A percentile compares a stretch with the other conserved stretches of the same genome.
These are phyloP conservation scores for Coemansia sp. DNA, from an alignment of 192 early-diverging fungal species.

Conservation along the genomic window DNA sequence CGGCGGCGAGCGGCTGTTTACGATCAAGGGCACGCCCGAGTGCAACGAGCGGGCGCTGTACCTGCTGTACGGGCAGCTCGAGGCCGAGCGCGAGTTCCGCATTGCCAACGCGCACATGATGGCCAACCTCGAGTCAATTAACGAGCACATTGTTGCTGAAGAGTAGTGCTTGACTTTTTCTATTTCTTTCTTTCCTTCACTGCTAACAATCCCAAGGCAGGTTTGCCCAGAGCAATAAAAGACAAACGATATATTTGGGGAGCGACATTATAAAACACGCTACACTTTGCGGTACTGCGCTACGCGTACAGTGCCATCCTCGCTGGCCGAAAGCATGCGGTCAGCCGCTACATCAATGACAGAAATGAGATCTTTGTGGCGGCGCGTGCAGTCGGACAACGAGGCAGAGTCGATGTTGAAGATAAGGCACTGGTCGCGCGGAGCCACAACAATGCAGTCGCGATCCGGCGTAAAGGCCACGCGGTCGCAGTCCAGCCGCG, in stretches of 20 bases:
- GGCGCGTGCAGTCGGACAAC: constrained; percentile 42
- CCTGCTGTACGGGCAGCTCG: constrained; percentile 86
- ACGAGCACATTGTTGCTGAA: constrained; percentile 45
- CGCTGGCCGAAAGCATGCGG: constrained; percentile 47
- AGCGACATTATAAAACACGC: too few species aligned
- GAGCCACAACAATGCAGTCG: constrained; percentile 44
- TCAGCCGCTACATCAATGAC: constrained; percentile 48
- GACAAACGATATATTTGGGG: too few species aligned
- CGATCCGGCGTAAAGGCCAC: constrained; percentile 49
- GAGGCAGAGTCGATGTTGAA: constrained; percentile 53
- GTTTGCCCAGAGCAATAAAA: background rate
- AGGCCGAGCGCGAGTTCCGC: constrained; percentile 82
- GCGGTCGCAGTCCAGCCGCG: constrained; percentile 38
- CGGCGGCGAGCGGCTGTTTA: constrained; percentile 84
- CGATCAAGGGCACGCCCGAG: constrained; percentile 84
- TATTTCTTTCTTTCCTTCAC: background rate
- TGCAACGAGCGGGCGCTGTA: constrained; percentile 88
- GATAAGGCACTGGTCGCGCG: constrained; percentile 42
- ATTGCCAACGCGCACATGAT: constrained; percentile 52
- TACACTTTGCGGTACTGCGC: constrained; percentile 50
- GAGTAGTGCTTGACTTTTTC: constrained; percentile 15
- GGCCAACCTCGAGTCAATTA: constrained; percentile 51
- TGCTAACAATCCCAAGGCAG: background rate
- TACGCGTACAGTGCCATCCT: constrained; percentile 52
- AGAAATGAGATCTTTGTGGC: constrained; percentile 50